These are phyloP conservation scores for Penicillium sp. DNA, from an alignment of 2,329 filamentous ascomycete genomes.

Conservation along the genomic window DNA sequence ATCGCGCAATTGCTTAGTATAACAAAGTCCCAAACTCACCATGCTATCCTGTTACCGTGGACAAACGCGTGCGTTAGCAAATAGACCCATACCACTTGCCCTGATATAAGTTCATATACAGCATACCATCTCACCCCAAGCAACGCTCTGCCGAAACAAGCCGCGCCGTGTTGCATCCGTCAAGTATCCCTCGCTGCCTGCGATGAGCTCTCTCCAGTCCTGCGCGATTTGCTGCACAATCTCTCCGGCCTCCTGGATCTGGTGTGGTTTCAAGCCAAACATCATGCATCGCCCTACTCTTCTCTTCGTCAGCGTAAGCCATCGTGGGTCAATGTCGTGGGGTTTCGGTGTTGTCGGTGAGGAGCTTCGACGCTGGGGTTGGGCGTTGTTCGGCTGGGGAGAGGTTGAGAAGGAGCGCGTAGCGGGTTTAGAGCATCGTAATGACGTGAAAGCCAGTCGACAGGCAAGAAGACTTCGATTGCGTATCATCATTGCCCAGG, in stretches of 20 bases:
- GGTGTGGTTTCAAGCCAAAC: slow-evolving; percentile 68
- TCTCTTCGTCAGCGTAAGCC: slow-evolving; percentile 70
- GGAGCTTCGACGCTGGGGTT: slow-evolving; percentile 12
- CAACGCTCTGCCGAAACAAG: slow-evolving; percentile 69
- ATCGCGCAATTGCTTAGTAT: neutral
- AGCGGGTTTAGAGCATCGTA: slow-evolving; percentile 9
- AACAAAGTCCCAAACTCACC: slow-evolving; percentile 39
- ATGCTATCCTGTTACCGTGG: slow-evolving; percentile 47
- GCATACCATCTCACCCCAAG: slow-evolving; percentile 83
- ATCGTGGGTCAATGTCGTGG: slow-evolving; percentile 58
- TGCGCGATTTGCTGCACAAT: slow-evolving; percentile 65
- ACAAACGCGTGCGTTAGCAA: slow-evolving; percentile 27
- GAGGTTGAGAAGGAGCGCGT: slow-evolving; percentile 30
- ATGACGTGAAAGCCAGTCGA: slow-evolving; percentile 22
- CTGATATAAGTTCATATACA: neutral
- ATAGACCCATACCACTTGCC: neutral
- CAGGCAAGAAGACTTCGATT: slow-evolving; percentile 26
- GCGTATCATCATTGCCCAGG: slow-evolving; percentile 28
- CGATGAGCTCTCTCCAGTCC: slow-evolving; percentile 74
- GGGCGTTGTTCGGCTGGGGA: slow-evolving; percentile 21
- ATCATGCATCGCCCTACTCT: slow-evolving; percentile 76
- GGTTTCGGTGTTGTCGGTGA: slow-evolving; percentile 25
- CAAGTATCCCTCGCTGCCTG: slow-evolving; percentile 76
- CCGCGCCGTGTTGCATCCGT: slow-evolving; percentile 66
- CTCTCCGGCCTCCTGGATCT: slow-evolving; percentile 61